These are phyloP conservation scores for Dysphania ambrosioides DNA, from an alignment of 148 eudicot species.

Conservation along the genomic window DNA sequence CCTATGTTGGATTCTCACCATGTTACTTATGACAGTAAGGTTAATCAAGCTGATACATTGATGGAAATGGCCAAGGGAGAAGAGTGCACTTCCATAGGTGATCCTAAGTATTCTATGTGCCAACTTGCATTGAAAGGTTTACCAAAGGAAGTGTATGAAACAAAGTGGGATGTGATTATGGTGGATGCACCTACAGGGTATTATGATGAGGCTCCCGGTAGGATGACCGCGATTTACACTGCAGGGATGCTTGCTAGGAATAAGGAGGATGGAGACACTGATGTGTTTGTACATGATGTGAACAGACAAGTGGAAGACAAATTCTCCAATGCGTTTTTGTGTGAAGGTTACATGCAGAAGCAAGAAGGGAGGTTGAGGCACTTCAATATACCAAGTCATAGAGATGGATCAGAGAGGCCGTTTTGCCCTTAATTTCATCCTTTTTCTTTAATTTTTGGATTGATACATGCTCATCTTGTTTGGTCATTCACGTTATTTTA, in stretches of 20 bases:
- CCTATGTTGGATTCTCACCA: constrained; percentile 61
- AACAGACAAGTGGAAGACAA: constrained; percentile 86
- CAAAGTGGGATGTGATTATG: constrained; percentile 88
- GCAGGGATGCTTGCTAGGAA: constrained; percentile 95
- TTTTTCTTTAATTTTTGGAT: neutral
- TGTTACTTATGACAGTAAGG: constrained; percentile 62
- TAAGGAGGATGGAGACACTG: constrained; percentile 53
- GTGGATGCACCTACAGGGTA: constrained; percentile 99
- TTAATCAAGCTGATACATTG: constrained; percentile 51
- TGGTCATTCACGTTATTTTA: neutral
- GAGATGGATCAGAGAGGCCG: constrained; percentile 45
- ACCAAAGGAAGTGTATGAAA: constrained; percentile 67
- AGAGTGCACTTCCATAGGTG: constrained; percentile 45
- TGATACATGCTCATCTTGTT: neutral
- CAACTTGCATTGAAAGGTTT: constrained; percentile 71
- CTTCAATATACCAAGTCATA: constrained; percentile 74
- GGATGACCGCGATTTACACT: constrained; percentile 93
- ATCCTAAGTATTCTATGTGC: constrained; percentile 71
- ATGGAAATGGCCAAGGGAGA: constrained; percentile 36
- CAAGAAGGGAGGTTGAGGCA: constrained; percentile 94
- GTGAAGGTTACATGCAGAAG: constrained; percentile 83
- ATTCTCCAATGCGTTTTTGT: constrained; percentile 69
- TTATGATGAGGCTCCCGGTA: constrained; percentile 84
- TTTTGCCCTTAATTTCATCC: constrained; percentile 61
- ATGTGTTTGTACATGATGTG: constrained; percentile 96